A percentile compares a stretch with the other conserved stretches of the same genome.
Evolutionary conservation across 2,329 filamentous ascomycete species (phyloP).

Genomic region (Beauveria sp.): DNA sequence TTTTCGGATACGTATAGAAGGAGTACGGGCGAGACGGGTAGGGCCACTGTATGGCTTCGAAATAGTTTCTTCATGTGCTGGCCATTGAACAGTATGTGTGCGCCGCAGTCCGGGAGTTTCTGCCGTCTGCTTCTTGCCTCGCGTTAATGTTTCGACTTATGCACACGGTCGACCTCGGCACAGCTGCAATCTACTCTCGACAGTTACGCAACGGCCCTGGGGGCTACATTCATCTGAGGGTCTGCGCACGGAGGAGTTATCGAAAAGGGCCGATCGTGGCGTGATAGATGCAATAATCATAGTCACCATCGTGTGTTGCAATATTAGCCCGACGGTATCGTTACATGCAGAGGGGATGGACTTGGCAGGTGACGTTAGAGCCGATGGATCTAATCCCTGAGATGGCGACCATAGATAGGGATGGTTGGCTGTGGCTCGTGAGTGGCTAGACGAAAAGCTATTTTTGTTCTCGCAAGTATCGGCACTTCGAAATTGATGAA

Average conservation of each 20-base stretch:
- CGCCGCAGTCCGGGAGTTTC: too few relatives aligned
- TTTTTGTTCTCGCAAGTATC: background rate
- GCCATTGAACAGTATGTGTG: too few relatives aligned
- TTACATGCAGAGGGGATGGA: background rate
- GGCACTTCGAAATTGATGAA: background rate
- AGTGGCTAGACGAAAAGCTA: background rate
- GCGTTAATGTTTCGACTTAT: too few relatives aligned
- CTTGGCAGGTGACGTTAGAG: background rate
- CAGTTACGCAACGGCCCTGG: too few relatives aligned
- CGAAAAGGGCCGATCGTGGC: slow-evolving; percentile 8
- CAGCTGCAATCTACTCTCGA: too few relatives aligned
- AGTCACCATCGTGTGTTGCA: background rate
- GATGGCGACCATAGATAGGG: background rate
- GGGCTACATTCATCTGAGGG: background rate
- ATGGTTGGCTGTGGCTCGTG: background rate
- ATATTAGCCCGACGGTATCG: background rate
- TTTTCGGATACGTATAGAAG: too few relatives aligned
- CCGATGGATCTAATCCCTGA: background rate
- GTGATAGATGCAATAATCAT: background rate
- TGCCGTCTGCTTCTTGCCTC: too few relatives aligned
- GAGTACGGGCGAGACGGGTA: too few relatives aligned
- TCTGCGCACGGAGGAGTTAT: background rate
- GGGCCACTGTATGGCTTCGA: too few relatives aligned
- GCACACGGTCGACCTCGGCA: too few relatives aligned
- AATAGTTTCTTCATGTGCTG: too few relatives aligned